Base-by-base conservation (phyloP, 164 flowering plant species). In the Piper betle region DNA sequence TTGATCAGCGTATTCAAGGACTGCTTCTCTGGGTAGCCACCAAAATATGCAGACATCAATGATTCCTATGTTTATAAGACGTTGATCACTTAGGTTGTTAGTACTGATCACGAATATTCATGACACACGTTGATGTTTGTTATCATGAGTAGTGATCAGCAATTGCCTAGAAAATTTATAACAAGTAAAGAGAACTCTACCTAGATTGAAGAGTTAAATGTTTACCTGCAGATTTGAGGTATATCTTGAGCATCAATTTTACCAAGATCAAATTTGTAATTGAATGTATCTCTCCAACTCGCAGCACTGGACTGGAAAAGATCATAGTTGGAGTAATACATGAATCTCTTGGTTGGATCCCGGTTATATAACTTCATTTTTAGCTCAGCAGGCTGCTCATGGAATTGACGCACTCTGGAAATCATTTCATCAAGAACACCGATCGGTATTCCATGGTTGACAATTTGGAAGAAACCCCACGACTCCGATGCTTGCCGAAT, bases 381-480 rank as follows among this genome's bases (percentile, higher is more conserved):
- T n/a, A 56, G 66, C 62, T 82, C 76, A 5, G 1, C 8, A 15
- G 73, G 78, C 55, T 71, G 77, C 59, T 82, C 81, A 46, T 63
- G 15, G 52, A 82, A 83, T 40, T 73, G 52, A 0, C 70, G 52
- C 0, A 71, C 56, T 5, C 78, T 82, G 13, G 64, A 53, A 25
- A 74, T 63, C 75, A 79, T 72, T 64, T 74, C 80, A 6, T 79
- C 77, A 58, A 83, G 3, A 4, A 77, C 69, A 0, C 17, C 40
- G 5, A 2, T 20, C 0, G 81, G 80, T 5, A 83, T 66, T 10
- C 81, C 82, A 70, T 81, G 85, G 61, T 81, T 81, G n/a, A 79
- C 61, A 53, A 81, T 70, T 57, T 81, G 81, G 62, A 83, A 78
- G 65, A 81, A 78, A 0, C 85, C 88, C 80, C 76, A 73, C 2